Conservation (phyloP, 2,329 filamentous ascomycete species). For the Aspergillus pseudonomiae region DNA sequence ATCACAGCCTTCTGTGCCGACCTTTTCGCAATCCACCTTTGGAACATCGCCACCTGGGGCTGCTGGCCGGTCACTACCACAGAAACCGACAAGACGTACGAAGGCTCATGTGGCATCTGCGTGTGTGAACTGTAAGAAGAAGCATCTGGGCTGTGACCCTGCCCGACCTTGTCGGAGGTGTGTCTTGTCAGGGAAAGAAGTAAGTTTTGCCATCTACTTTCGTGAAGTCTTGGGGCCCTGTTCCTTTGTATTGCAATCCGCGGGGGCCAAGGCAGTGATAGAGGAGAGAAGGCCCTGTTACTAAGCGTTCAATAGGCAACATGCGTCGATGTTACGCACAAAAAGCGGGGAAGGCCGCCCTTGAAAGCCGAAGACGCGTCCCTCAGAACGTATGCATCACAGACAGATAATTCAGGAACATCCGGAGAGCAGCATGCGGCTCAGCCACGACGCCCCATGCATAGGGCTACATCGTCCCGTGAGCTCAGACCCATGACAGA, state of each 20-base stretch:
- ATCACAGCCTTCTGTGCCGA: constrained; percentile 23
- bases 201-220: constrained; percentile 30
- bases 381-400: constrained; percentile 33
- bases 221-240: background rate
- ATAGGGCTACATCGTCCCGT: constrained; percentile 40
- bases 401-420: constrained; percentile 30
- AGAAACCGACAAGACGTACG: constrained; percentile 47
- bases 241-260: background rate
- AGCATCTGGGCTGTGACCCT: constrained; percentile 51
- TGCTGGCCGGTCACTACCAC: constrained; percentile 30
- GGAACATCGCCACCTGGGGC: constrained; percentile 26
- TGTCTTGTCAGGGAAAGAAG: constrained; percentile 50
- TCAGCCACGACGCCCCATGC: constrained; percentile 30
- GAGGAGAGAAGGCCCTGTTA: background rate
- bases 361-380: constrained; percentile 47
- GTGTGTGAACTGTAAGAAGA: constrained; percentile 54
- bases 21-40: constrained; percentile 30
- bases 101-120: constrained; percentile 53
- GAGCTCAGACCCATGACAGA: constrained; percentile 43
- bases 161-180: constrained; percentile 50
- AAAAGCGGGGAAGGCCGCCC: constrained; percentile 50
- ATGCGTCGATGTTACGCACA: constrained; percentile 51
- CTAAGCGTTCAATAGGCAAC: constrained; percentile 34
- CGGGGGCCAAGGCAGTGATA: background rate
- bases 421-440: constrained; percentile 30